Conservation (phyloP, 768 basidiomycete genomes). For the Rhizopogon vesiculosus region DNA sequence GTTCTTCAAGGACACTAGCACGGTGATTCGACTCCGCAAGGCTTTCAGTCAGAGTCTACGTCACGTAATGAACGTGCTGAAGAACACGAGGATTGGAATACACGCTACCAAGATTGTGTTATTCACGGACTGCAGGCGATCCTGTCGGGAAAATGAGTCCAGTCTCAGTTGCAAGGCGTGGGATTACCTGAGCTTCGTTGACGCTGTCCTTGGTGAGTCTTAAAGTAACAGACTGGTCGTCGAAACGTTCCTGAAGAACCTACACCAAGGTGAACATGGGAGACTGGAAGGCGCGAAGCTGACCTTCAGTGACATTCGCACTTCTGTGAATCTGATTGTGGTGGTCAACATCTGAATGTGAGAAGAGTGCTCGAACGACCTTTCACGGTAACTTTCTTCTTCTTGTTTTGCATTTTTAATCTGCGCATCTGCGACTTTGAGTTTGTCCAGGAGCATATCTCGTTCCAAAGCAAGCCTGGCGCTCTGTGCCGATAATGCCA, state of each 20-base stretch:
- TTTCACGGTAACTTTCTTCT: constrained; percentile 16
- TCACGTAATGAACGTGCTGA: background rate
- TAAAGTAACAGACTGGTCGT: constrained; percentile 50
- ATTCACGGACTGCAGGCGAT: constrained; percentile 17
- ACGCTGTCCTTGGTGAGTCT: constrained; percentile 50
- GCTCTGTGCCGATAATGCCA: constrained; percentile 10
- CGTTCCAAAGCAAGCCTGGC: constrained; percentile 14
- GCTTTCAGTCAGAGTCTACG: constrained; percentile 13
- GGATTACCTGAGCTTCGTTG: constrained; percentile 44
- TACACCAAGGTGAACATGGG: constrained; percentile 11
- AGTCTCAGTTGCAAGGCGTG: background rate
- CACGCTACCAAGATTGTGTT: constrained; percentile 13
- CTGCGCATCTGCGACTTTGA: constrained; percentile 10
- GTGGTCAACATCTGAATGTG: background rate
- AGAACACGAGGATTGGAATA: background rate
- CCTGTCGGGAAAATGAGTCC: constrained; percentile 9
- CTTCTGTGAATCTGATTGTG: constrained; percentile 14
- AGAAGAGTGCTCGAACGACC: constrained; percentile 12
- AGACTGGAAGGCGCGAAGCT: background rate
- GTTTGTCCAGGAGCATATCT: constrained; percentile 15
- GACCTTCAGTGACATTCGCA: constrained; percentile 20
- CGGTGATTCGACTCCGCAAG: constrained; percentile 7
- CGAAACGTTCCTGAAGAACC: constrained; percentile 56
- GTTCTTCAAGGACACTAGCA: constrained; percentile 15
- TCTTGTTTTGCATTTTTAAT: constrained; percentile 13